Evolutionary conservation across 2,329 filamentous ascomycete genomes (phyloP), one percentile per base, ranked within the genome.

Genomic region (Tolypocladium amazonense): DNA sequence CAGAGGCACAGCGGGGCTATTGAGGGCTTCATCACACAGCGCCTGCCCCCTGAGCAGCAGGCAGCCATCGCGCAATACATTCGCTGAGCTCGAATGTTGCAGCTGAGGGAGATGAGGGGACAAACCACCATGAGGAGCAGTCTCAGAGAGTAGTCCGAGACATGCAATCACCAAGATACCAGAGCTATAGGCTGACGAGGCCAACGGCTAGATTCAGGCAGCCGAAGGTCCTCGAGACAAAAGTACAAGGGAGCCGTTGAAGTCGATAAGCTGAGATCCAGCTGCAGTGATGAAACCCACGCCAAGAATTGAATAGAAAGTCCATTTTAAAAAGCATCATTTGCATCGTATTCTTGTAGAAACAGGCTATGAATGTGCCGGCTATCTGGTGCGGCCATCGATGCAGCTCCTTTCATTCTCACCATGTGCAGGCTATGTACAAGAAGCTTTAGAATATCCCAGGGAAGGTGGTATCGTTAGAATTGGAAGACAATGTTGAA

Each of bases 1-100:
- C 77, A 79, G 69, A 85, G 87, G 67, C 86, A 91, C 66, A 79
- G 79, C 55, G 91, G 92, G 2, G 82, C 83, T 23, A 82, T 97
- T 63, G 84, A 82, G 35, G 77, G 76, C 60, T 93, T 89, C 69
- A 88, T 92, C 58, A 78, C 85, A 64, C 83, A 90, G 72, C 84
- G 90, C 66, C 76, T 97, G 62, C 78, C 81, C 54, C 78, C 81
- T 1, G 84, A 90, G 68, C 82, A 80, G 60, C 81, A 81, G 71
- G 70, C 75, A 61, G 79, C 78, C 2, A 75, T 85, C 64, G 76
- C 75, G 57, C 74, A 79, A 60, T 84, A 84, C 65, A 74, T 85
- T 61, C 68, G 70, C 65, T 81, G 69, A 68, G 25, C 23, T 25
- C 27, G 23, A 38, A 18, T 30, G 54, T 37, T 39, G 54, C 23